phyloP scores from a whole-genome alignment of 345 rosid genomes.

The Sonneratia alba region DNA sequence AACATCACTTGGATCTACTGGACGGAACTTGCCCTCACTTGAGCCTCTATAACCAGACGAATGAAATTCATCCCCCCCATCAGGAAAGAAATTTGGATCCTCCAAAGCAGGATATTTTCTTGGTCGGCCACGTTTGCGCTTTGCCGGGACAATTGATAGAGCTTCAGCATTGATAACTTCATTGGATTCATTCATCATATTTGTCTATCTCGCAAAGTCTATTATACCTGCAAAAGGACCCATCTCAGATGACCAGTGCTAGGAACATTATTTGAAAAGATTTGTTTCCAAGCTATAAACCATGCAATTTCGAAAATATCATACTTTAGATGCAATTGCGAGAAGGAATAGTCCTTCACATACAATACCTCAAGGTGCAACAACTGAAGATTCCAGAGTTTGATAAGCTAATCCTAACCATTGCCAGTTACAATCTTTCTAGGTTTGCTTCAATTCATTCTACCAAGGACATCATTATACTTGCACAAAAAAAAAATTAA shows the following conservation, averaged over 20 bases:
- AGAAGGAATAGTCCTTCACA: neutral
- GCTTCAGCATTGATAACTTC: constrained; percentile 28
- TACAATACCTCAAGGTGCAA: neutral
- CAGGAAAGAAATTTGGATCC: neutral
- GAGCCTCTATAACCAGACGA: constrained; percentile 25
- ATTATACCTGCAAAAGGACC: constrained; percentile 6
- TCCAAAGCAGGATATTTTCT: constrained; percentile 38
- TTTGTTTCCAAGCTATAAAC: neutral
- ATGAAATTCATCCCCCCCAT: constrained; percentile 21
- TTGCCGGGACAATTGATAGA: constrained; percentile 35
- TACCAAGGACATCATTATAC: neutral
- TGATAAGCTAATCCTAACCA: neutral
- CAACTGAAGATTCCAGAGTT: neutral
- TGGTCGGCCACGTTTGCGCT: constrained; percentile 86
- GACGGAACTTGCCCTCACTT: constrained; percentile 27
- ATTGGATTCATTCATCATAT: constrained; percentile 38
- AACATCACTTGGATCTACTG: constrained; percentile 17
- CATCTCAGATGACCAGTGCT: neutral
- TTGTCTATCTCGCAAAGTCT: neutral
- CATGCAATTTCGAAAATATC: neutral
- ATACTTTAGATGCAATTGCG: neutral
- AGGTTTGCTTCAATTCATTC: neutral
- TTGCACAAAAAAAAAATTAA: neutral
- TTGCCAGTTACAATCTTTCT: neutral
- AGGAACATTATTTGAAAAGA: neutral